Evolutionary conservation across 768 basidiomycete species (phyloP).

Genomic region (Boletus pseudopeckii): DNA sequence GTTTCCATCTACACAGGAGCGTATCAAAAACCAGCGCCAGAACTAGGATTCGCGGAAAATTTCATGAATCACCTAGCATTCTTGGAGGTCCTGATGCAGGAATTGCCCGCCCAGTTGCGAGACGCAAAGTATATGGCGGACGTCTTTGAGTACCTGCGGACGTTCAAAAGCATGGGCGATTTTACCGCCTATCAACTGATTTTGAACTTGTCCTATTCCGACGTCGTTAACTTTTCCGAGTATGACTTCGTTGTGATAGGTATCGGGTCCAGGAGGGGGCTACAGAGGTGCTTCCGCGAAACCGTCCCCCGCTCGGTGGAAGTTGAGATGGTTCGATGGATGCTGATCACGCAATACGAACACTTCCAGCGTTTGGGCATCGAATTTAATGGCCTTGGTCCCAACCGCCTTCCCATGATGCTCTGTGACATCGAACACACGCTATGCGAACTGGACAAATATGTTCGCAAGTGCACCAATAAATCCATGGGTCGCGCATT

Average conservation of each 20-base stretch:
- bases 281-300: slow-evolving; percentile 63
- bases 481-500: slow-evolving; percentile 38
- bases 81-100: slow-evolving; percentile 57
- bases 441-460: slow-evolving; percentile 78
- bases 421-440: slow-evolving; percentile 76
- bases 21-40: slow-evolving; percentile 69
- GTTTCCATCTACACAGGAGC: slow-evolving; percentile 61
- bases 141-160: slow-evolving; percentile 54
- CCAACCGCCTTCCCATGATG: slow-evolving; percentile 47
- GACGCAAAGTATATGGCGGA: slow-evolving; percentile 57
- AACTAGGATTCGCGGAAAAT: slow-evolving; percentile 43
- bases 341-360: slow-evolving; percentile 53
- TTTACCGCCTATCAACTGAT: slow-evolving; percentile 72
- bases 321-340: slow-evolving; percentile 59
- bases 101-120: slow-evolving; percentile 48
- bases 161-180: slow-evolving; percentile 69
- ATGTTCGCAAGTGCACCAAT: slow-evolving; percentile 45
- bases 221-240: slow-evolving; percentile 56
- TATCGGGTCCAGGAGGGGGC: slow-evolving; percentile 61
- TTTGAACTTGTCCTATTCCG: slow-evolving; percentile 55
- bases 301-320: slow-evolving; percentile 43
- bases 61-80: slow-evolving; percentile 64
- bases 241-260: slow-evolving; percentile 71
- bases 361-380: slow-evolving; percentile 63
- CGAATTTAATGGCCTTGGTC: slow-evolving; percentile 49